Evolutionary conservation across 1,284 basidiomycete genomes (phyloP).

Genomic region (Boletus semigastroideus): DNA sequence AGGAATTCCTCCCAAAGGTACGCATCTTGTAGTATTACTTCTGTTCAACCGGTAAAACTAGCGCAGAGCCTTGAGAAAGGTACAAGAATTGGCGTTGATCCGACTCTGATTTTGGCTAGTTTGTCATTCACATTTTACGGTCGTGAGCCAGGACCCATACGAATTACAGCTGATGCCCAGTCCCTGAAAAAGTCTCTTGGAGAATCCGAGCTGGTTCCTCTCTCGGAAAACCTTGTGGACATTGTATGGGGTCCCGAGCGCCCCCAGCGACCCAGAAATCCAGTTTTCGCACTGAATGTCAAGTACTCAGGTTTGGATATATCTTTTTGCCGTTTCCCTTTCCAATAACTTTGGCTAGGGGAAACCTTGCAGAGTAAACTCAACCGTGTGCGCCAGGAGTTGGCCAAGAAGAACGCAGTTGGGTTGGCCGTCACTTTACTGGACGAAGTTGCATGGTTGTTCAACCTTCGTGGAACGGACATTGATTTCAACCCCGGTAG

Average conservation of each 20-base stretch:
- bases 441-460: constrained; percentile 92
- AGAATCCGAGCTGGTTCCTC: constrained; percentile 61
- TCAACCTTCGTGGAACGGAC: constrained; percentile 92
- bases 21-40: not conserved
- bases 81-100: constrained; percentile 79
- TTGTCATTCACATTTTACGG: constrained; percentile 12
- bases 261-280: constrained; percentile 70
- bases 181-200: constrained; percentile 53
- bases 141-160: not conserved
- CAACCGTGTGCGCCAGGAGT: constrained; percentile 58
- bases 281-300: constrained; percentile 69
- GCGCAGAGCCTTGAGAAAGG: constrained; percentile 59
- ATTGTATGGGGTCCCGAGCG: constrained; percentile 72
- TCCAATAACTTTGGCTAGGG: constrained; percentile 40
- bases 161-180: constrained; percentile 55
- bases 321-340: constrained; percentile 12
- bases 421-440: constrained; percentile 79
- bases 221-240: constrained; percentile 80
- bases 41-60: not conserved
- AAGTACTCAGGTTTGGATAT: constrained; percentile 57
- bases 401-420: constrained; percentile 63
- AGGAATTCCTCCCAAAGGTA: constrained; percentile 79
- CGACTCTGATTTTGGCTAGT: constrained; percentile 72
- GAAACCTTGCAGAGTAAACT: constrained; percentile 71
- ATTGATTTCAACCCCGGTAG: constrained; percentile 87